A percentile compares a stretch with the other conserved stretches of the same genome.
These are phyloP conservation scores for Pseudovirgaria hyperparasitica DNA, from an alignment of 2,329 filamentous ascomycete genomes.

Conservation along the genomic window DNA sequence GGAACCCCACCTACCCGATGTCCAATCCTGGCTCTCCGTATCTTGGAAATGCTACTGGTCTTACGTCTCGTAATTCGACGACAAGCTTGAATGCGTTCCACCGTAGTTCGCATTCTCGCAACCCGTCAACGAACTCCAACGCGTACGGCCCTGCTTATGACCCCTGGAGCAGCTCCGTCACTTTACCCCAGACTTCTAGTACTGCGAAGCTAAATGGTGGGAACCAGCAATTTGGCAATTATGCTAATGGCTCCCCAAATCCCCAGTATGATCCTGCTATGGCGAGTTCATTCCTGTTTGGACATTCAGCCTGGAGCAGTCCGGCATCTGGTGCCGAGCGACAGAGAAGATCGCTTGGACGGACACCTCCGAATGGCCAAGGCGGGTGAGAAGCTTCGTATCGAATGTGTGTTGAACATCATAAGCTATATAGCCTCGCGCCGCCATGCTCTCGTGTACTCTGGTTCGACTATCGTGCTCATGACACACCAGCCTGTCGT, in stretches of 20 bases:
- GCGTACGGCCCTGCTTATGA: slow-evolving; percentile 17
- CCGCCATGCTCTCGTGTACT: too few species aligned
- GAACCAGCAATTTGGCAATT: slow-evolving; percentile 4
- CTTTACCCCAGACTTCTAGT: too few species aligned
- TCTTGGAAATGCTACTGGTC: slow-evolving; percentile 10
- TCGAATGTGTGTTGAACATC: too few species aligned
- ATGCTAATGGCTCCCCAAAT: slow-evolving; percentile 8
- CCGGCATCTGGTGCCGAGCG: slow-evolving; percentile 22
- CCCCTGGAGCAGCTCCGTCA: too few species aligned
- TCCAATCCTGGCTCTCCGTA: slow-evolving; percentile 18
- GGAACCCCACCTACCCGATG: slow-evolving; percentile 19
- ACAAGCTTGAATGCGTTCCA: slow-evolving; percentile 17
- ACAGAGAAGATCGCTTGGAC: slow-evolving; percentile 19
- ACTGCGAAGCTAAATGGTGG: too few species aligned
- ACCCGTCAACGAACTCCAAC: slow-evolving; percentile 11
- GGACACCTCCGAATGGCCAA: slow-evolving; percentile 23
- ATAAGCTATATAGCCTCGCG: too few species aligned
- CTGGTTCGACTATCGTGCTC: too few species aligned
- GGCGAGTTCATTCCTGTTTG: slow-evolving; percentile 29
- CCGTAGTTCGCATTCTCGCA: slow-evolving; percentile 7
- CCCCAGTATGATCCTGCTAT: slow-evolving; percentile 12
- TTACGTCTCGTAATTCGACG: slow-evolving; percentile 29
- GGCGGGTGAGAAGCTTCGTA: slow-evolving; percentile 24
- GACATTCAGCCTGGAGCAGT: slow-evolving; percentile 21
- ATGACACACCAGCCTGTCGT: too few species aligned